phyloP scores from a whole-genome alignment of 345 rosid genomes.

The Orychophragmus violaceus region DNA sequence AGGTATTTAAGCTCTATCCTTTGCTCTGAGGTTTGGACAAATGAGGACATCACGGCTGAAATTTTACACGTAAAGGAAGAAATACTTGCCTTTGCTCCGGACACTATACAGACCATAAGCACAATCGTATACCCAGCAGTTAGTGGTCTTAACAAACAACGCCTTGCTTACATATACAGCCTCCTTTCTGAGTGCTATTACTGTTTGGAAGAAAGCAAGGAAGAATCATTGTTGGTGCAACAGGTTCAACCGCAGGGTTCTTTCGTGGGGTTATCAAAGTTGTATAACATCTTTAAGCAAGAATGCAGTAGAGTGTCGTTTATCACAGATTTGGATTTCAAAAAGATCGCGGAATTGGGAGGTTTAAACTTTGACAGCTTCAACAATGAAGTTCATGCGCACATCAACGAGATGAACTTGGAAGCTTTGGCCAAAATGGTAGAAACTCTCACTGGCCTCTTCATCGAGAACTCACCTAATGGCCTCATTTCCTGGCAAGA shows the following conservation, averaged over 20 bases:
- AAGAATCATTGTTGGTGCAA: constrained; percentile 27
- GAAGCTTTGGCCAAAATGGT: constrained; percentile 91
- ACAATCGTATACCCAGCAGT: constrained; percentile 63
- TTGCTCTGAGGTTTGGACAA: constrained; percentile 70
- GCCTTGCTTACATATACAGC: constrained; percentile 65
- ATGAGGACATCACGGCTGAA: constrained; percentile 71
- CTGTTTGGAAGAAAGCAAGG: constrained; percentile 47
- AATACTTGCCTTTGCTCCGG: constrained; percentile 50
- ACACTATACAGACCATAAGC: constrained; percentile 56
- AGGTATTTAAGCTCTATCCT: constrained; percentile 58
- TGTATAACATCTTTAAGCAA: constrained; percentile 55
- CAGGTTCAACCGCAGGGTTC: constrained; percentile 31
- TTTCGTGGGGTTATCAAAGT: constrained; percentile 35
- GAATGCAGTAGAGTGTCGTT: constrained; percentile 82
- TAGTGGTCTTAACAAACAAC: constrained; percentile 76
- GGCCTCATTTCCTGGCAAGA: constrained; percentile 61
- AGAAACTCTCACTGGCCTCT: constrained; percentile 38
- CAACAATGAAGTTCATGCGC: constrained; percentile 55
- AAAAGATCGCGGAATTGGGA: constrained; percentile 58
- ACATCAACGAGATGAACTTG: constrained; percentile 49
- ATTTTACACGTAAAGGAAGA: constrained; percentile 60
- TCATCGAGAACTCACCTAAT: constrained; percentile 40
- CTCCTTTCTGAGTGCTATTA: constrained; percentile 75
- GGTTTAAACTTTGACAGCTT: constrained; percentile 61
- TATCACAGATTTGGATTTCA: constrained; percentile 71